Evolutionary conservation across 2,329 filamentous ascomycete species (phyloP).

Genomic region (Fusarium ambrosium): DNA sequence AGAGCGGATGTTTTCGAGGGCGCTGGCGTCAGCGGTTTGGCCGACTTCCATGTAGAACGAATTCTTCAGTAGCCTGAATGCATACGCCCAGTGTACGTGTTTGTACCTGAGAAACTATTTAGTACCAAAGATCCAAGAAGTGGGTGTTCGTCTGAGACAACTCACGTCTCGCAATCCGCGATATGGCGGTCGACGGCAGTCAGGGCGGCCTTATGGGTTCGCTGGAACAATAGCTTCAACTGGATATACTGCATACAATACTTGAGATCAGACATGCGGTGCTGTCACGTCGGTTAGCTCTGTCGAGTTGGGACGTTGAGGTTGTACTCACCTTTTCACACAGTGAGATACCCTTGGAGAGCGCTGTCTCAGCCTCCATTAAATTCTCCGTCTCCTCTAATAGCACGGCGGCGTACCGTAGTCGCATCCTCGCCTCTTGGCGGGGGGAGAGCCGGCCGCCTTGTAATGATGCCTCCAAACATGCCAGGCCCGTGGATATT

Average conservation of each 20-base stretch:
- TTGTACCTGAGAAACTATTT: constrained; percentile 63
- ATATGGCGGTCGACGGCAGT: constrained; percentile 79
- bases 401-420: constrained; percentile 79
- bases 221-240: constrained; percentile 77
- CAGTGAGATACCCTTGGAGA: constrained; percentile 78
- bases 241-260: constrained; percentile 83
- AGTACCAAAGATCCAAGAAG: constrained; percentile 1
- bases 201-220: constrained; percentile 78
- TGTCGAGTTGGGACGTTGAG: neutral
- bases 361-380: constrained; percentile 77
- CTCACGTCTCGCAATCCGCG: constrained; percentile 74
- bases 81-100: constrained; percentile 81
- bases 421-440: constrained; percentile 75
- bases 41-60: constrained; percentile 75
- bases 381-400: constrained; percentile 83
- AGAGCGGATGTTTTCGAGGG: constrained; percentile 77
- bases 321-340: constrained; percentile 70
- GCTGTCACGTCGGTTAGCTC: constrained; percentile 51
- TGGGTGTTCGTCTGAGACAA: neutral
- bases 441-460: constrained; percentile 72
- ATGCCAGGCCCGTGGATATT: constrained; percentile 79
- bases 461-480: constrained; percentile 77
- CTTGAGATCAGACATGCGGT: constrained; percentile 72
- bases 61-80: constrained; percentile 80
- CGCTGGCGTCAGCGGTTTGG: constrained; percentile 71